Percentiles rank a stretch among this genome's conserved stretches.
Evolutionary conservation across 805 yeast species (phyloP).

Genomic region (Kuraishia molischiana): DNA sequence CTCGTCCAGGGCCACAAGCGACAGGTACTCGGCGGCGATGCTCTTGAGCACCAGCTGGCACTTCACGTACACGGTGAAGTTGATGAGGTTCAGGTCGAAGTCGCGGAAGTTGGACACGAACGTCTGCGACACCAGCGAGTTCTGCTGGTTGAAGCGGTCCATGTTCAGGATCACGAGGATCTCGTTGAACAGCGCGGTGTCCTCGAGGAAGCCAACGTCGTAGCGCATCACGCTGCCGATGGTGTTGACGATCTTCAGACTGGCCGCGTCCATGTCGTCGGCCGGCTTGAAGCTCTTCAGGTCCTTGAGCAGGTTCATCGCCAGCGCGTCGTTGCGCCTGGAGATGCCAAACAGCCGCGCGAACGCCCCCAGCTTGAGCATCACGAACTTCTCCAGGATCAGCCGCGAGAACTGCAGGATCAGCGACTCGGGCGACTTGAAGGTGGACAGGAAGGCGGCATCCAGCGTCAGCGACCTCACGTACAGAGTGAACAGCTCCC

Average conservation of each 20-base stretch:
- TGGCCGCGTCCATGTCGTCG: neutral
- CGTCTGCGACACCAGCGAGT: slow-evolving; percentile 5
- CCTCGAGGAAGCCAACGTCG: neutral
- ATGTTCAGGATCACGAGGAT: slow-evolving; percentile 3
- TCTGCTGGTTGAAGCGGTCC: neutral
- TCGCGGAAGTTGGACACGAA: slow-evolving; percentile 12
- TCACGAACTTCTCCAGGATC: slow-evolving; percentile 10
- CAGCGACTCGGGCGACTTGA: slow-evolving; percentile 9
- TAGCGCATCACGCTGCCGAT: neutral
- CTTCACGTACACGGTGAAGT: slow-evolving; percentile 14
- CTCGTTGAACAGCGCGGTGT: slow-evolving; percentile 9
- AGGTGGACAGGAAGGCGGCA: slow-evolving; percentile 4
- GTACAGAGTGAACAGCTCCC: slow-evolving; percentile 4
- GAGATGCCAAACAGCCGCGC: slow-evolving; percentile 5
- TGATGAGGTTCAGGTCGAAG: slow-evolving; percentile 13
- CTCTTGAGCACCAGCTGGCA: slow-evolving; percentile 11
- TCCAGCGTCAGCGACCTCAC: slow-evolving; percentile 8
- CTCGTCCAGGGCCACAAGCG: neutral
- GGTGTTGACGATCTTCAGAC: neutral
- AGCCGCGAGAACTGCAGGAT: slow-evolving; percentile 15
- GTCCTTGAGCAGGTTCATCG: slow-evolving; percentile 10
- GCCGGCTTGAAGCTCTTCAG: slow-evolving; percentile 5
- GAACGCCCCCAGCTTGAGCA: slow-evolving; percentile 9
- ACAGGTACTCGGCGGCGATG: slow-evolving; percentile 12
- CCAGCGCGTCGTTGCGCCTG: slow-evolving; percentile 8